A percentile compares a stretch with the other conserved stretches of the same genome.
Evolutionary conservation across 2,329 filamentous ascomycete genomes (phyloP).

Genomic region (Ceratocystis ficicola): DNA sequence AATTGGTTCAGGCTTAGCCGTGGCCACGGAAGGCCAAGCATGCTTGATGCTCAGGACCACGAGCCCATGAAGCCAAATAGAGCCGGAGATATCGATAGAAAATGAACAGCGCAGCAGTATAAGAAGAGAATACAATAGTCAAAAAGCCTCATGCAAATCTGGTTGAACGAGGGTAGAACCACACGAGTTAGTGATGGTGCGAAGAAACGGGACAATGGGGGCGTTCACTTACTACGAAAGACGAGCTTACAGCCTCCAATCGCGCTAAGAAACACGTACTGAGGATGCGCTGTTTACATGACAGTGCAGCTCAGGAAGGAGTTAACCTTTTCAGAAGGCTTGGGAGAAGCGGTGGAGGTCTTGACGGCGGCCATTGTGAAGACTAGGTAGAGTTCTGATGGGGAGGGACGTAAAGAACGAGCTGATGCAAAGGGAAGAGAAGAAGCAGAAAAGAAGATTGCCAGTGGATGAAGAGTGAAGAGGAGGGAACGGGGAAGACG

Average conservation of each 20-base stretch:
- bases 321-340: background rate
- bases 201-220: background rate
- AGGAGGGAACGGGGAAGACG: background rate
- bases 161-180: background rate
- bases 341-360: slow-evolving; percentile 12
- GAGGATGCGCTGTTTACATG: background rate
- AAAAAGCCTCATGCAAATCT: background rate
- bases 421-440: background rate
- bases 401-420: background rate
- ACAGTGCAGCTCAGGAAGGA: slow-evolving; percentile 1
- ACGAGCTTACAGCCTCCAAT: background rate
- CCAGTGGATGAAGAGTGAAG: slow-evolving; percentile 15
- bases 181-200: too few species aligned
- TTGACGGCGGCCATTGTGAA: slow-evolving; percentile 21
- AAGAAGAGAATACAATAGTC: slow-evolving; percentile 1
- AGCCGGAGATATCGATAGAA: background rate
- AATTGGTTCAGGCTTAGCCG: background rate
- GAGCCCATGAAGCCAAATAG: background rate
- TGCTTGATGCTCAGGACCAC: background rate
- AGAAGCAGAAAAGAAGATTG: background rate
- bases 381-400: background rate
- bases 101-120: background rate
- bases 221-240: background rate
- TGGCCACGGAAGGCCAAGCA: background rate
- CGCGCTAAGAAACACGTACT: background rate